Evolutionary conservation across 352 stramenopile genomes (phyloP).

Genomic region (Achlya hypogyna): DNA sequence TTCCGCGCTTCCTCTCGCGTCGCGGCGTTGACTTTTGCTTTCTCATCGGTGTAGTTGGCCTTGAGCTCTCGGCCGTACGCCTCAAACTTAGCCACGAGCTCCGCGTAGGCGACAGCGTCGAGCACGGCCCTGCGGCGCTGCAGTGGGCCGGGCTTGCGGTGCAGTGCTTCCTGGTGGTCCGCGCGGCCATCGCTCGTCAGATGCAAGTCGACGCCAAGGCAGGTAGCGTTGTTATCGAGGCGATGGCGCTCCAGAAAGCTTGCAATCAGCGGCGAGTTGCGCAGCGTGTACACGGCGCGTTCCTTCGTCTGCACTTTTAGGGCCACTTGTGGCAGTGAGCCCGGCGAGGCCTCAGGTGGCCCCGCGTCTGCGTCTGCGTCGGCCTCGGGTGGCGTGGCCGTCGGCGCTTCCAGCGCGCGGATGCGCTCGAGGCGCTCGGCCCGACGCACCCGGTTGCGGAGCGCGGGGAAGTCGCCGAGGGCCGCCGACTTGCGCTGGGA

Average conservation of each 20-base stretch:
- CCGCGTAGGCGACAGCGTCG: conserved; percentile 39
- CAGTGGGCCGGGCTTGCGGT: conserved; percentile 27
- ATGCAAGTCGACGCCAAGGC: conserved; percentile 44
- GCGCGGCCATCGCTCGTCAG: conserved; percentile 42
- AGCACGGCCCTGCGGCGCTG: conserved; percentile 36
- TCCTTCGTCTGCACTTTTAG: conserved; percentile 35
- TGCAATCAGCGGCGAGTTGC: conserved; percentile 51
- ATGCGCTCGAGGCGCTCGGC: conserved; percentile 53
- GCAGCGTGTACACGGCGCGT: conserved; percentile 48
- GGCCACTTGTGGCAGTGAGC: conserved; percentile 1
- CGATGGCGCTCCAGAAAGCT: conserved; percentile 45
- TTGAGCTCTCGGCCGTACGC: conserved; percentile 44
- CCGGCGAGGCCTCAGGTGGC: not conserved
- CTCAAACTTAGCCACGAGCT: conserved; percentile 46
- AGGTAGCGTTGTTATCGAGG: conserved; percentile 35
- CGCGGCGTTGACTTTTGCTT: conserved; percentile 27
- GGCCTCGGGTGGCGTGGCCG: conserved; percentile 9
- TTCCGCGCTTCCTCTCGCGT: conserved; percentile 30
- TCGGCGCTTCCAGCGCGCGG: conserved; percentile 27
- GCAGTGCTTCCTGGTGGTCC: conserved; percentile 38
- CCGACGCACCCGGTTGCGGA: conserved; percentile 55
- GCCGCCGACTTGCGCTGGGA: conserved; percentile 27
- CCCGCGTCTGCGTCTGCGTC: conserved; percentile 20
- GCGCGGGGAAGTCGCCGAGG: conserved; percentile 50
- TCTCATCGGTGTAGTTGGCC: conserved; percentile 33